Conservation (phyloP, 352 stramenopile genomes). For the Globisporangium paroecandrum region DNA sequence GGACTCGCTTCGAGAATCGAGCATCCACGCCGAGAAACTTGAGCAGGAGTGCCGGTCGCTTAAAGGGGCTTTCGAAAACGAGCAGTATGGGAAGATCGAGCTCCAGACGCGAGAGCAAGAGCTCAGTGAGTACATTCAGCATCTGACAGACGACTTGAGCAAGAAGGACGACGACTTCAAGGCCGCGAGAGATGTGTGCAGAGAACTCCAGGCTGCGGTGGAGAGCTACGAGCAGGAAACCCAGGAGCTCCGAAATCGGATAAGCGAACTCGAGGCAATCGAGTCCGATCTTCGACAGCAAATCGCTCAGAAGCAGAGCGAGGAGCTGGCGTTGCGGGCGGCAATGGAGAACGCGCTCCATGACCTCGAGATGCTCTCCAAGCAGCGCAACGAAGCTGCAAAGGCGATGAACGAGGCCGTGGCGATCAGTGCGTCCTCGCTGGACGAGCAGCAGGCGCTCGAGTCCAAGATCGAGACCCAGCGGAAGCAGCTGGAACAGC, state of each 20-base stretch:
- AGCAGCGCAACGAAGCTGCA: conserved; percentile 72
- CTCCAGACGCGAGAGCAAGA: conserved; percentile 34
- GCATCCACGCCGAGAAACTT: conserved; percentile 28
- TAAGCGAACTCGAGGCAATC: conserved; percentile 28
- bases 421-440: conserved; percentile 71
- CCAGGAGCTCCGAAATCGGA: conserved; percentile 20
- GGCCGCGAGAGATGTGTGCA: conserved; percentile 48
- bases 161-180: conserved; percentile 47
- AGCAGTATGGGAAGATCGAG: conserved; percentile 33
- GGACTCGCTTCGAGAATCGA: conserved; percentile 27
- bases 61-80: conserved; percentile 22
- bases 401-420: conserved; percentile 84
- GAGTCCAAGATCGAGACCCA: conserved; percentile 58
- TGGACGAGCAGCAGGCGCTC: conserved; percentile 75
- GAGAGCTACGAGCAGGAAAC: conserved; percentile 34
- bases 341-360: conserved; percentile 69
- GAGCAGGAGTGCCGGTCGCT: conserved; percentile 31
- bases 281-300: conserved; percentile 33
- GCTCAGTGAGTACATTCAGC: conserved; percentile 34
- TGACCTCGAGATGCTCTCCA: conserved; percentile 58
- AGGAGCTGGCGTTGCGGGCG: conserved; percentile 46
- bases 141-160: conserved; percentile 24
- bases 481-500: conserved; percentile 65
- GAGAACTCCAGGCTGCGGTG: conserved; percentile 40
- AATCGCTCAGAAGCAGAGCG: conserved; percentile 39